Base-by-base conservation (phyloP, 176 grass and related monocot genomes). In the Zea luxurians region DNA sequence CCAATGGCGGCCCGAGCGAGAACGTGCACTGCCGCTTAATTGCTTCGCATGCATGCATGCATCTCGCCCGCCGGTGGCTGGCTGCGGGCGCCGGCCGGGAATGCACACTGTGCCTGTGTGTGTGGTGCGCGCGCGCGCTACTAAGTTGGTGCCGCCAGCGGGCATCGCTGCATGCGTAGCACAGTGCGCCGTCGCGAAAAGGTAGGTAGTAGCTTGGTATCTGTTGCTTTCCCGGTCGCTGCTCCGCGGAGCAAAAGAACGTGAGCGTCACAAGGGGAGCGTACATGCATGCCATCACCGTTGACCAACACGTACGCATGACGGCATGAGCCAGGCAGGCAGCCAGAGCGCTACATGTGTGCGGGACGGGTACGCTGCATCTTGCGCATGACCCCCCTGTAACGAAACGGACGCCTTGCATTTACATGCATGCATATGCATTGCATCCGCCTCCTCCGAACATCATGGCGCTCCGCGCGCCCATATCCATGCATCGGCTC, bases 1-100 rank as follows among this genome's bases (percentile, higher is more conserved):
- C 70, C 77, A 80, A 68, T 68, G 52, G 17, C 61, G 43, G 38
- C 5, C 13, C 62, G 9, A 8, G 49, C 50, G 4, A 12, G 61
- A 85, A 85, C 69, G 67, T 85, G 83, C 69, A 60, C 37, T 61
- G 63, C 41, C 66, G 18, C 50, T 77, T n/a, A n/a, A n/a, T n/a
- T n/a, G n/a, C n/a, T n/a, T n/a, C n/a, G n/a, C n/a, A n/a, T n/a
- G n/a, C n/a, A n/a, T n/a, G n/a, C n/a, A n/a, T n/a, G n/a, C n/a
- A n/a, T n/a, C n/a, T n/a, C n/a, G n/a, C n/a, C n/a, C n/a, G n/a
- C n/a, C n/a, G n/a, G n/a, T n/a, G n/a, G n/a, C n/a, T n/a, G n/a
- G n/a, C n/a, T n/a, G n/a, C n/a, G n/a, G n/a, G n/a, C n/a, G n/a
- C n/a, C n/a, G n/a, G n/a, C n/a, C n/a, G n/a, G n/a, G n/a, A n/a